Evolutionary conservation across 1,284 basidiomycete species (phyloP).

Genomic region (Moesziomyces globuligerus): DNA sequence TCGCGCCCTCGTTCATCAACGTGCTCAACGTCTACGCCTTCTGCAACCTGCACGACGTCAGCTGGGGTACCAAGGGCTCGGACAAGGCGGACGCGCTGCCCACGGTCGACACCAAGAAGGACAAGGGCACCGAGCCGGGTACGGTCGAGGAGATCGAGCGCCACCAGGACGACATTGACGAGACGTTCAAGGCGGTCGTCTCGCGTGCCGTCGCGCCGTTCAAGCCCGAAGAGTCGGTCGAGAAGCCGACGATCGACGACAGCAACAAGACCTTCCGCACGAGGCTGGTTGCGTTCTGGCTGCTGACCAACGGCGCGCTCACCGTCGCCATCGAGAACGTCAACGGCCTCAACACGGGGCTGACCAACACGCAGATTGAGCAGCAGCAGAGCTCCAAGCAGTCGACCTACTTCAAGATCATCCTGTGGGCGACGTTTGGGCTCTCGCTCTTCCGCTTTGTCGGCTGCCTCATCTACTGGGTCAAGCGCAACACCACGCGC

Average conservation of each 20-base stretch:
- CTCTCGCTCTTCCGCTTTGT: conserved; percentile 81
- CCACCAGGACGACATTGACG: conserved; percentile 85
- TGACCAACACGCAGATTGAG: conserved; percentile 68
- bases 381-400: conserved; percentile 68
- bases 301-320: conserved; percentile 70
- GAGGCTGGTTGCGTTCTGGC: conserved; percentile 66
- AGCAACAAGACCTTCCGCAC: conserved; percentile 68
- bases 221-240: conserved; percentile 75
- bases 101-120: conserved; percentile 77
- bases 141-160: conserved; percentile 73
- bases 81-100: conserved; percentile 96
- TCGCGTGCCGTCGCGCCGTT: conserved; percentile 88
- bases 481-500: conserved; percentile 57
- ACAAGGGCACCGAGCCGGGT: conserved; percentile 76
- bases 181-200: conserved; percentile 92
- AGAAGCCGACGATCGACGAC: conserved; percentile 80
- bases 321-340: conserved; percentile 85
- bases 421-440: conserved; percentile 88
- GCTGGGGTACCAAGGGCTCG: conserved; percentile 94
- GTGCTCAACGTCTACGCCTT: conserved; percentile 96
- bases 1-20: conserved; percentile 92
- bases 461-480: conserved; percentile 63
- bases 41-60: conserved; percentile 74
- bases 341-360: conserved; percentile 75
- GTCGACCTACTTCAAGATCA: conserved; percentile 71